Evolutionary conservation across 306 rosid genomes (phyloP).

Genomic region (Dalbergia cochinchinensis): DNA sequence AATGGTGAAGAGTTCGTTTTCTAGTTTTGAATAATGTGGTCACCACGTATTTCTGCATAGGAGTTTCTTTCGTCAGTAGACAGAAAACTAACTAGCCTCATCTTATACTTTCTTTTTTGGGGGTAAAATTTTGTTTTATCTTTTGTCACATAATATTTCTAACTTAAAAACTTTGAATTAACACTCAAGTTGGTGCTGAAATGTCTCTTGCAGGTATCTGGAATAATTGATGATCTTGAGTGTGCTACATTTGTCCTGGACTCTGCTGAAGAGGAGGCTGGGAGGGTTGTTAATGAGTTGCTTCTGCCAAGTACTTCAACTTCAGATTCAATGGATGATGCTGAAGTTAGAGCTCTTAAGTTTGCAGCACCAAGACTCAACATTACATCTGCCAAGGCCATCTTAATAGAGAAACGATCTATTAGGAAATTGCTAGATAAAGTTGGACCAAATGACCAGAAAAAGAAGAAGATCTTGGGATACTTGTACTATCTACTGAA

Average conservation of each 20-base stretch:
- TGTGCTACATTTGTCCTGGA: constrained; percentile 62
- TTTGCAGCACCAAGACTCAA: constrained; percentile 73
- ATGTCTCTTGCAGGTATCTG: constrained; percentile 72
- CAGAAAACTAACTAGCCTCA: constrained; percentile 19
- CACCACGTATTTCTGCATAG: background rate
- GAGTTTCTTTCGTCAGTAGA: background rate
- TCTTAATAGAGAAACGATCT: constrained; percentile 71
- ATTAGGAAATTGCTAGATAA: constrained; percentile 65
- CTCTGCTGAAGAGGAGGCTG: constrained; percentile 78
- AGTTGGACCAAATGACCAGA: constrained; percentile 59
- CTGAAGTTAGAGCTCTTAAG: constrained; percentile 71
- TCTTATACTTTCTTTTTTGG: constrained; percentile 36
- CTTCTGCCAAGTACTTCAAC: constrained; percentile 56
- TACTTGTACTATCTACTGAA: constrained; percentile 67
- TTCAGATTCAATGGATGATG: constrained; percentile 58
- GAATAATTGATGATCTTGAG: constrained; percentile 73
- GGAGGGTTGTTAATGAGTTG: constrained; percentile 67
- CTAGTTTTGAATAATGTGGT: constrained; percentile 5
- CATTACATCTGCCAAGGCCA: constrained; percentile 64
- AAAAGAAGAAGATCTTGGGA: constrained; percentile 63
- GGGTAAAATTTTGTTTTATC: background rate
- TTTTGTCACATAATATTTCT: constrained; percentile 1
- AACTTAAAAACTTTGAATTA: constrained; percentile 29
- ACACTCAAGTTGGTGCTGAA: constrained; percentile 42
- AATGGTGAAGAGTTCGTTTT: constrained; percentile 27